Percentiles rank a stretch among this genome's conserved stretches.
phyloP scores from a whole-genome alignment of 176 grass and related monocot species.

The Oryza glaberrima region DNA sequence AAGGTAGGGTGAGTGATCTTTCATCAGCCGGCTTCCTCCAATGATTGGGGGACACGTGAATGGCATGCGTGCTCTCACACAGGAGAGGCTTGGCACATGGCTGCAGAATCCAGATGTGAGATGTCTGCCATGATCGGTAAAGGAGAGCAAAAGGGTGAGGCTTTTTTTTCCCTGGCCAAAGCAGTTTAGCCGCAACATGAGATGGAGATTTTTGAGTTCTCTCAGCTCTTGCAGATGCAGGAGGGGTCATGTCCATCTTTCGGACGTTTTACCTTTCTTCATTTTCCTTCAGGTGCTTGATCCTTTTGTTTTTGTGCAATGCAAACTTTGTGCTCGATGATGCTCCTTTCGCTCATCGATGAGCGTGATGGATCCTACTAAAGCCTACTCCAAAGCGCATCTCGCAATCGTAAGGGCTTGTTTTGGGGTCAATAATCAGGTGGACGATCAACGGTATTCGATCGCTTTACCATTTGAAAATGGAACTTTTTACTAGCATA shows the following conservation, averaged over 20 bases:
- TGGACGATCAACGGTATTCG: background rate
- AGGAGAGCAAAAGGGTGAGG: background rate
- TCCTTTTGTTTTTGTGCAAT: constrained; percentile 27
- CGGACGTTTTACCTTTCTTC: constrained; percentile 29
- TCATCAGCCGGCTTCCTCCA: background rate
- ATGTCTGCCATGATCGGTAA: constrained; percentile 56
- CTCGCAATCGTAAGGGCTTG: background rate
- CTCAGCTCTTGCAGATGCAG: constrained; percentile 22
- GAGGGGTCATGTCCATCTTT: constrained; percentile 27
- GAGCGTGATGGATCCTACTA: background rate
- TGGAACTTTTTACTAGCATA: background rate
- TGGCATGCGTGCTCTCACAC: background rate
- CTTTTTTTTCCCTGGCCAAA: constrained; percentile 35
- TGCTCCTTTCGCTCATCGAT: background rate
- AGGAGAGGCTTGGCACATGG: constrained; percentile 16
- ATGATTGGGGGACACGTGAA: constrained; percentile 11
- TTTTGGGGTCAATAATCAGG: background rate
- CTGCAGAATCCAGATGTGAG: constrained; percentile 46
- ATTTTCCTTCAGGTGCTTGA: constrained; percentile 23
- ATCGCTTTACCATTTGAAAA: background rate
- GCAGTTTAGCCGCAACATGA: constrained; percentile 11
- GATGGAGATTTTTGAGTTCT: constrained; percentile 22
- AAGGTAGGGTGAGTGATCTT: background rate
- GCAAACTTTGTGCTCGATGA: background rate
- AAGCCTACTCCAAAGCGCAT: background rate